Base-by-base conservation (phyloP, 2,329 filamentous ascomycete genomes). In the Epichloe brachyelytri region DNA sequence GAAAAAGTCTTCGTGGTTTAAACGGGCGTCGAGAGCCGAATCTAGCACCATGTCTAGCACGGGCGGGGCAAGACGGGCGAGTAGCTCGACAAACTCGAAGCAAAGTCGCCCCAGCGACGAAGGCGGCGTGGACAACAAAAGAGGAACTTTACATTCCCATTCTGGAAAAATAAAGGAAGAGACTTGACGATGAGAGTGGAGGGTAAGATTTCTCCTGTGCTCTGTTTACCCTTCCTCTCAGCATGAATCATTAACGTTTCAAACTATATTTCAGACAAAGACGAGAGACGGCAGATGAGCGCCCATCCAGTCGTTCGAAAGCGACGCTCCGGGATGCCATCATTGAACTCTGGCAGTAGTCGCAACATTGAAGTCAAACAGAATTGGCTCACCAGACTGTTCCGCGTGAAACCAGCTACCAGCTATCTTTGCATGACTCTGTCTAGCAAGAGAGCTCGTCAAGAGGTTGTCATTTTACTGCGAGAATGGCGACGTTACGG, bases 331-430 rank as follows among this genome's bases (percentile, higher is more conserved):
- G 62, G 57, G 40, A 62, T 68, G 54, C 61, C 64, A 19, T 66
- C 66, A 30, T 67, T 65, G 34, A 64, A 66, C 33, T 65, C 64
- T 53, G 65, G 66, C 17, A 58, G 60, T 33, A 69, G 68, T 55
- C 75, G 76, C 51, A 76, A 75, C 66, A 85, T 78, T 60, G 82
- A 81, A 55, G 77, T 80, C 33, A 83, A 82, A 62, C 83, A 88
- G 61, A 95, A 85, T 58, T 96, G 91, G 90, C 78, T 97, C 49
- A 85, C 88, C 33, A 85, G 88, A 15, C 80, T 97, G 44, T 88
- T 97, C 71, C 82, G 88, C 51, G 84, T 96, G 62, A 95, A 93
- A 64, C 91, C 91, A 1, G 86, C 84, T 0, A 83, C 74, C 15
- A 80, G 80, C 56, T 77, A 86, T 30, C 68, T 96, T 15, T 93